A percentile compares a stretch with the other conserved stretches of the same genome.
phyloP scores from a whole-genome alignment of 345 rosid genomes.

The Eucalyptus regnans region DNA sequence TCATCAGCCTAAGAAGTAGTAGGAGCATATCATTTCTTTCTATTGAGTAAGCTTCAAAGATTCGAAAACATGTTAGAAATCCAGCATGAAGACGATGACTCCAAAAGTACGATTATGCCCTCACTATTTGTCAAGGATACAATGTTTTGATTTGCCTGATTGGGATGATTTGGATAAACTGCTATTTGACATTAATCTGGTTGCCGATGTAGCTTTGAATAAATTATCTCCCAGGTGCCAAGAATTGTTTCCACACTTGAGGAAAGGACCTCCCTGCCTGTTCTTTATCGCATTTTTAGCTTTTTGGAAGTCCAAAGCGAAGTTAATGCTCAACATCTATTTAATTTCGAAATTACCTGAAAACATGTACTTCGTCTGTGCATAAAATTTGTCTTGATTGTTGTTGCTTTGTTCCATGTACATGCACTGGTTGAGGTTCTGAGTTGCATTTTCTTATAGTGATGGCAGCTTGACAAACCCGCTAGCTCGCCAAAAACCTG shows the following conservation, averaged over 20 bases:
- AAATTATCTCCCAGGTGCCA: background rate
- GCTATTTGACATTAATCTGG: background rate
- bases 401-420: background rate
- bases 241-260: background rate
- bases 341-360: background rate
- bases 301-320: background rate
- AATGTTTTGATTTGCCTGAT: background rate
- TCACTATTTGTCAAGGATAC: background rate
- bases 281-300: background rate
- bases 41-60: background rate
- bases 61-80: background rate
- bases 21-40: background rate
- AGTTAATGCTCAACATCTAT: background rate
- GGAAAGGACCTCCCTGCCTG: background rate
- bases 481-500: slow-evolving; percentile 44
- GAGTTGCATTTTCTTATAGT: slow-evolving; percentile 22
- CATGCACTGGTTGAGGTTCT: background rate
- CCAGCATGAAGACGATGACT: background rate
- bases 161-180: background rate
- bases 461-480: slow-evolving; percentile 71
- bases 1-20: background rate
- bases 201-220: background rate
- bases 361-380: background rate
- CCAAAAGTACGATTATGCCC: background rate
- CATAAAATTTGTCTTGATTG: background rate